phyloP scores from a whole-genome alignment of 2,329 filamentous ascomycete genomes.

The Diaporthe helianthi region DNA sequence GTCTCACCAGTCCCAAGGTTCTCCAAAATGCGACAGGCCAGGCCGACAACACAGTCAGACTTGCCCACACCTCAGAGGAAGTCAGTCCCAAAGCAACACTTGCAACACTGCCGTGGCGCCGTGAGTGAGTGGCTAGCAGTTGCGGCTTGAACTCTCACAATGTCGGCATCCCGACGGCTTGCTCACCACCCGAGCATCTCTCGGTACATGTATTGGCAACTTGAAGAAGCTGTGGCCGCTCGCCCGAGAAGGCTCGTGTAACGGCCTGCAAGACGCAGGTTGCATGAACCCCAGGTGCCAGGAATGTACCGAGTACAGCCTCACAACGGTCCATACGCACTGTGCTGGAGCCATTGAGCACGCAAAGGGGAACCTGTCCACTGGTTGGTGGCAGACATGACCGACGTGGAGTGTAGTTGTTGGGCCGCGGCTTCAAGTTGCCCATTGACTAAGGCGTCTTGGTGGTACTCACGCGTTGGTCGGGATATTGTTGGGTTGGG shows the following conservation, averaged over 20 bases:
- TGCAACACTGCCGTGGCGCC: background rate
- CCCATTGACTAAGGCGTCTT: background rate
- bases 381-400: slow-evolving; percentile 1
- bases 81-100: background rate
- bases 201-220: slow-evolving; percentile 7
- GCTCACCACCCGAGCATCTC: slow-evolving; percentile 8
- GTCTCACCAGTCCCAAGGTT: slow-evolving; percentile 26
- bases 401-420: background rate
- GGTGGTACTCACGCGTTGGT: background rate
- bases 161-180: slow-evolving; percentile 19
- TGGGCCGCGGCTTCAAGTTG: slow-evolving; percentile 1
- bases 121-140: background rate
- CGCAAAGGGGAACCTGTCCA: background rate
- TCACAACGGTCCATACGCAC: background rate
- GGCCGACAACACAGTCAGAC: slow-evolving; percentile 8
- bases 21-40: background rate
- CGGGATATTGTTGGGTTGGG: slow-evolving; percentile 3
- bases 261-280: slow-evolving; percentile 18
- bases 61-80: background rate
- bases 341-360: slow-evolving; percentile 3
- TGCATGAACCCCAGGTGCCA: slow-evolving; percentile 16
- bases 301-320: background rate
- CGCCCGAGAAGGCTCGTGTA: slow-evolving; percentile 23
- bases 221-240: slow-evolving; percentile 14
- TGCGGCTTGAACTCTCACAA: background rate